phyloP scores from a whole-genome alignment of 2,329 filamentous ascomycete genomes.

The Fusarium falciforme region DNA sequence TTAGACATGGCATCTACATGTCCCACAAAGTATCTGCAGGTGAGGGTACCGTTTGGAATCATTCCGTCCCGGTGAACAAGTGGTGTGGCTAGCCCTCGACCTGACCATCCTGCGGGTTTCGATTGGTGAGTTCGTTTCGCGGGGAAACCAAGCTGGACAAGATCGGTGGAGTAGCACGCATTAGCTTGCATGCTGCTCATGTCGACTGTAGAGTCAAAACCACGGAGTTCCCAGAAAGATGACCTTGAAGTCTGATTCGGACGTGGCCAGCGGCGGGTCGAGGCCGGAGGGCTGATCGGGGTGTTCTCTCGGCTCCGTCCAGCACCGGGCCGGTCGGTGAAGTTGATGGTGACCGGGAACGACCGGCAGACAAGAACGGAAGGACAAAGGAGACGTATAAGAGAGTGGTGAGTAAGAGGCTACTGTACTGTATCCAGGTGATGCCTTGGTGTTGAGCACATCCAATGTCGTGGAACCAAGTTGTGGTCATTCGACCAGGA shows the following conservation, averaged over 20 bases:
- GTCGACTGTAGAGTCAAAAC: neutral
- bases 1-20: neutral
- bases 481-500: neutral
- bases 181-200: constrained; percentile 3
- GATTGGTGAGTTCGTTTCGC: constrained; percentile 36
- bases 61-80: neutral
- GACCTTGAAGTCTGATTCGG: neutral
- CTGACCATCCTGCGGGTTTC: constrained; percentile 34
- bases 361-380: constrained; percentile 10
- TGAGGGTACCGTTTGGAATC: neutral
- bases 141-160: constrained; percentile 11
- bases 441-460: neutral
- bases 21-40: neutral
- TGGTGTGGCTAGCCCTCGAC: constrained; percentile 27
- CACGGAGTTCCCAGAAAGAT: neutral
- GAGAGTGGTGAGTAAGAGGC: neutral
- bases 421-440: neutral
- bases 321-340: constrained; percentile 24
- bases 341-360: constrained; percentile 9
- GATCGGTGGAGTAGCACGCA: neutral
- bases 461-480: neutral
- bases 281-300: neutral
- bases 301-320: constrained; percentile 9
- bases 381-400: constrained; percentile 21
- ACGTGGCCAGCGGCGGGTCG: neutral